These are phyloP conservation scores for Rhododendron williamsianum DNA, from an alignment of 148 eudicot genomes.

Conservation along the genomic window DNA sequence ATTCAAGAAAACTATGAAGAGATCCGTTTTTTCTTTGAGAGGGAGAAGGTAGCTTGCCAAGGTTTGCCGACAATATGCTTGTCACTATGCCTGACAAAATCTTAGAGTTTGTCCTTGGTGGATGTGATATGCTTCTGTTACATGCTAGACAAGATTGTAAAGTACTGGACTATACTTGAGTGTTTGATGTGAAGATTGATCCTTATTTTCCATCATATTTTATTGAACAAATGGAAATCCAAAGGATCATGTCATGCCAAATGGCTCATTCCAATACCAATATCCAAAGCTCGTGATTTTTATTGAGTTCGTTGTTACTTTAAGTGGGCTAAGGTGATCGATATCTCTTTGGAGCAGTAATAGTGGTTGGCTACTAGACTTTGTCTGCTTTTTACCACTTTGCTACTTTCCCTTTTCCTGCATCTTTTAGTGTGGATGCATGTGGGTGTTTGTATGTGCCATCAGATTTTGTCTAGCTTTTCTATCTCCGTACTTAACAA, in stretches of 20 bases:
- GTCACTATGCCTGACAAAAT: background rate
- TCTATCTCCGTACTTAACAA: background rate
- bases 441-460: background rate
- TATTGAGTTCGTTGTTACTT: background rate
- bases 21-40: conserved; percentile 44
- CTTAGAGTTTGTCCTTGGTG: background rate
- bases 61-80: background rate
- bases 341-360: background rate
- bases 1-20: conserved; percentile 49
- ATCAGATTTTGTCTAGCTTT: background rate
- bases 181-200: background rate
- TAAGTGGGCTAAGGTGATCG: background rate
- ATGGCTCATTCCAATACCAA: background rate
- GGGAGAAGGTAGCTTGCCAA: conserved; percentile 46
- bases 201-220: background rate
- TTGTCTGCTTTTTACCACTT: background rate
- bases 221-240: background rate
- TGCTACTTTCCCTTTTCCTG: background rate
- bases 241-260: background rate
- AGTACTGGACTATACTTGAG: background rate
- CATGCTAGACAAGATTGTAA: background rate
- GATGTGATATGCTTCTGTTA: background rate
- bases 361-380: background rate
- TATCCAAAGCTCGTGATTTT: background rate
- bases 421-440: background rate